Base-by-base conservation (phyloP, 140 eudicot genomes). In the Senecio squalidus region DNA sequence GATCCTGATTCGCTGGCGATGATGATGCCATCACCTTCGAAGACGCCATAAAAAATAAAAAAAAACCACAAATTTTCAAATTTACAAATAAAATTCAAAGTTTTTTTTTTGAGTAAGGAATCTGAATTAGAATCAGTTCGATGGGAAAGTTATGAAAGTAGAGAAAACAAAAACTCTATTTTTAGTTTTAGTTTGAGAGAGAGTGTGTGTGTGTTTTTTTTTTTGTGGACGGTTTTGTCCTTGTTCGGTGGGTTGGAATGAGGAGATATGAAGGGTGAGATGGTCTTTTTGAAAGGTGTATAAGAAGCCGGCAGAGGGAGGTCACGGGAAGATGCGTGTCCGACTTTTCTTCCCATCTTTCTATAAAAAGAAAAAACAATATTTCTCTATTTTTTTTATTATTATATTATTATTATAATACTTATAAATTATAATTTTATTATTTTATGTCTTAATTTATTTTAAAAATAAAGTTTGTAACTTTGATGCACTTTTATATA, bases 21-120 rank as follows among this genome's bases (percentile, higher is more conserved):
- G 77, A 58, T 70, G 81, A 50, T 38, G 77, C 69, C 73, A 76
- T 74, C 80, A 74, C 67, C 80, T 74, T 74, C 67, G 80, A 74
- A 78, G 82, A 78, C 77, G 89, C 94, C 94, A 84, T 84, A 60
- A 45, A 36, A 29, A 29, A 41, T 29, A 30, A 33, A 51, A 9
- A 16, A 24, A 3, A 26, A 25, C 8, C 6, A 51, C 6, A 53
- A 14, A 27, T 48, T 20, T 9, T 4, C 3, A 17, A 23, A 17
- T 44, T n/a, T 44, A 44, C 0, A 16, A 10, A 31, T 31, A 13
- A n/a, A n/a, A n/a, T n/a, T n/a, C n/a, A n/a, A n/a, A n/a, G n/a
- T n/a, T n/a, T n/a, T n/a, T n/a, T n/a, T n/a, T n/a, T n/a, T n/a
- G n/a, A n/a, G n/a, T n/a, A n/a, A n/a, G n/a, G n/a, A n/a, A n/a